A percentile compares a stretch with the other conserved stretches of the same genome.
phyloP scores from a whole-genome alignment of 1,284 basidiomycete species.

The Rhizopogon hawkerae region DNA sequence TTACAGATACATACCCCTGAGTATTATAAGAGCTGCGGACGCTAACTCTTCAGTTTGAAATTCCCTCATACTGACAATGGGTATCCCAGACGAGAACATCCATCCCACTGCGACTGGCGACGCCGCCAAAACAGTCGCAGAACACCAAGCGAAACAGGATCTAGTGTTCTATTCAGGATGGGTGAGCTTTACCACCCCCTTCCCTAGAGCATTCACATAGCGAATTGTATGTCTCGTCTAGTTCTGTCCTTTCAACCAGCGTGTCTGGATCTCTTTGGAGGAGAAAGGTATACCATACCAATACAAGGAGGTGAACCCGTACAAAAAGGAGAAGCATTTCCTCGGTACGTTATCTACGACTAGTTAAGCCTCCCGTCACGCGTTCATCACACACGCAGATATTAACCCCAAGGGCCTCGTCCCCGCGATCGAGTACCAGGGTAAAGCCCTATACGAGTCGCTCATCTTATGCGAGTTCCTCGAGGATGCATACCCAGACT shows the following conservation, averaged over 20 bases:
- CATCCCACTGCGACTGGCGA: slow-evolving; percentile 50
- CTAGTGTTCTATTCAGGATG: slow-evolving; percentile 57
- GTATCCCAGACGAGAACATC: slow-evolving; percentile 39
- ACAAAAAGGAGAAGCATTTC: slow-evolving; percentile 60
- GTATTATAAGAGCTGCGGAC: not conserved
- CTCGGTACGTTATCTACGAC: slow-evolving; percentile 30
- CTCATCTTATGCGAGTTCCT: slow-evolving; percentile 54
- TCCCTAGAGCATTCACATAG: not conserved
- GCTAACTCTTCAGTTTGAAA: not conserved
- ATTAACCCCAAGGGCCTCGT: slow-evolving; percentile 66
- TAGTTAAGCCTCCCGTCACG: not conserved
- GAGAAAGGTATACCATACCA: slow-evolving; percentile 57
- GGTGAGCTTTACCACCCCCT: slow-evolving; percentile 27
- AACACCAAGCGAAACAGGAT: slow-evolving; percentile 43
- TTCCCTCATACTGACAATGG: slow-evolving; percentile 23
- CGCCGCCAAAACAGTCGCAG: slow-evolving; percentile 44
- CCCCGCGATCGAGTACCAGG: slow-evolving; percentile 50
- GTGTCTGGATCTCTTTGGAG: slow-evolving; percentile 64
- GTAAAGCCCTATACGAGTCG: slow-evolving; percentile 53
- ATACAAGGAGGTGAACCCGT: slow-evolving; percentile 62
- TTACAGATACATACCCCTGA: slow-evolving; percentile 3
- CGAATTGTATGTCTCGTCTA: slow-evolving; percentile 13
- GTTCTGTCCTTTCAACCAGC: slow-evolving; percentile 66
- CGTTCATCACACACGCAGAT: slow-evolving; percentile 23
- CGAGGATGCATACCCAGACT: slow-evolving; percentile 47